A percentile compares a stretch with the other conserved stretches of the same genome.
These are phyloP conservation scores for Gossypium trilobum DNA, from an alignment of 441 rosid genomes.

Conservation along the genomic window DNA sequence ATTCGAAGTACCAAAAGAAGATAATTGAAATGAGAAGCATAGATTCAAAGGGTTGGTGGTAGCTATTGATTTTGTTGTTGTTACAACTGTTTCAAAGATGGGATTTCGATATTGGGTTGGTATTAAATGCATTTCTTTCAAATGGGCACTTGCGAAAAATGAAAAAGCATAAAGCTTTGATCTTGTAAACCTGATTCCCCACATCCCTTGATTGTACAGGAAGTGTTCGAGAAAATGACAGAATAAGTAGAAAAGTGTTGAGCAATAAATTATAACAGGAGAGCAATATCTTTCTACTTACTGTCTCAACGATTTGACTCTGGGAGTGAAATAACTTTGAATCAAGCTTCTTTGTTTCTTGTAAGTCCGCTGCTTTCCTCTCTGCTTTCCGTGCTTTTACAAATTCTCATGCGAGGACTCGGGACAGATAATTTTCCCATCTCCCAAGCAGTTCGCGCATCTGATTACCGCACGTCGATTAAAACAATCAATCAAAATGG, in stretches of 20 bases:
- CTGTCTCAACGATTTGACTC: not conserved
- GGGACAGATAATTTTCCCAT: not conserved
- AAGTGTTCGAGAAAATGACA: conserved; percentile 36
- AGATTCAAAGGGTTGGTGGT: conserved; percentile 13
- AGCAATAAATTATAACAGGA: not conserved
- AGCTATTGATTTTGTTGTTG: not conserved
- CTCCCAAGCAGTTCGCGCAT: not conserved
- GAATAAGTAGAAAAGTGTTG: conserved; percentile 10
- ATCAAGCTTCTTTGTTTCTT: not conserved
- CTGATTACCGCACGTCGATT: not conserved
- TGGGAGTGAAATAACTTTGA: not conserved
- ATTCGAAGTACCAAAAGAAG: conserved; percentile 30
- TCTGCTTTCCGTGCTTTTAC: not conserved
- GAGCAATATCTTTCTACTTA: not conserved
- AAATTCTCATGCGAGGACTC: not conserved
- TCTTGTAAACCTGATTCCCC: conserved; percentile 32
- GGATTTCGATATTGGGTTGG: conserved; percentile 19
- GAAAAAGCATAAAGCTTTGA: conserved; percentile 21
- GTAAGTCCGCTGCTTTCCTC: not conserved
- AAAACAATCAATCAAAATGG: not conserved
- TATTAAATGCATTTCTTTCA: not conserved
- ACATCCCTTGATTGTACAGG: conserved; percentile 29
- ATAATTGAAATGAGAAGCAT: conserved; percentile 18
- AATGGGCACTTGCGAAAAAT: conserved; percentile 21
- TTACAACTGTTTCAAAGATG: conserved; percentile 4